Percentiles rank a stretch among this genome's conserved stretches.
Evolutionary conservation across 768 basidiomycete genomes (phyloP).

Genomic region (Tephrocybe rancida): DNA sequence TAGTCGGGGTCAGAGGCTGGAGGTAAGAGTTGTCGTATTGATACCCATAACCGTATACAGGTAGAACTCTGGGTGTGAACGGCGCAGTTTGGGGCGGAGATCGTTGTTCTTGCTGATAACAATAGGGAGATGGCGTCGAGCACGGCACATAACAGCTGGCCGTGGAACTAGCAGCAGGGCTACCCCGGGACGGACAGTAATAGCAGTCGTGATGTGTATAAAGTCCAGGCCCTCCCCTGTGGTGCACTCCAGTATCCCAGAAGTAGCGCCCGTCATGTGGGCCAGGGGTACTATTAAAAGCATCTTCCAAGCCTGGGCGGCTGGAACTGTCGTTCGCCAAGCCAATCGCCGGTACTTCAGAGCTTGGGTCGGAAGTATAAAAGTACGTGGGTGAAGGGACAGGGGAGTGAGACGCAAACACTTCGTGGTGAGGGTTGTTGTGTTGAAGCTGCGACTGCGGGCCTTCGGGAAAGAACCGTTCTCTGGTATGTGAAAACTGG

Average conservation of each 20-base stretch:
- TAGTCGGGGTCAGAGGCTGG: constrained; percentile 8
- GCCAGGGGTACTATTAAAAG: constrained; percentile 38
- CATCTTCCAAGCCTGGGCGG: constrained; percentile 25
- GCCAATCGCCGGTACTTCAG: constrained; percentile 32
- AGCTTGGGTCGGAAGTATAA: constrained; percentile 30
- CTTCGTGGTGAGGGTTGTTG: constrained; percentile 22
- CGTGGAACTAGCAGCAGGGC: background rate
- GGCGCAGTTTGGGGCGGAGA: constrained; percentile 6
- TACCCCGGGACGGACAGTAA: constrained; percentile 34
- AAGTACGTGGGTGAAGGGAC: constrained; percentile 36
- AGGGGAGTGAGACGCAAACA: constrained; percentile 12
- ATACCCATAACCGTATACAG: constrained; percentile 14
- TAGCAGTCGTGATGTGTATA: constrained; percentile 24
- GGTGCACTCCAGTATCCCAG: constrained; percentile 18
- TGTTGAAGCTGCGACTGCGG: constrained; percentile 25
- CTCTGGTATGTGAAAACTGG: constrained; percentile 35
- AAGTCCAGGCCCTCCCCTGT: constrained; percentile 8
- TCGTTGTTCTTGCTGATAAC: constrained; percentile 8
- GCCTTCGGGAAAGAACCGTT: constrained; percentile 29
- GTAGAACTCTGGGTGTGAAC: background rate
- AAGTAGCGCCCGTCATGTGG: constrained; percentile 1
- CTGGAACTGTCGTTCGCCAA: background rate
- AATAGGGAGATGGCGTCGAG: constrained; percentile 20
- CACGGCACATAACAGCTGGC: constrained; percentile 15
- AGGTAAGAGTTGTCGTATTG: constrained; percentile 19